phyloP scores from a whole-genome alignment of 768 basidiomycete species.

The Porphyrellus cyaneotinctus region DNA sequence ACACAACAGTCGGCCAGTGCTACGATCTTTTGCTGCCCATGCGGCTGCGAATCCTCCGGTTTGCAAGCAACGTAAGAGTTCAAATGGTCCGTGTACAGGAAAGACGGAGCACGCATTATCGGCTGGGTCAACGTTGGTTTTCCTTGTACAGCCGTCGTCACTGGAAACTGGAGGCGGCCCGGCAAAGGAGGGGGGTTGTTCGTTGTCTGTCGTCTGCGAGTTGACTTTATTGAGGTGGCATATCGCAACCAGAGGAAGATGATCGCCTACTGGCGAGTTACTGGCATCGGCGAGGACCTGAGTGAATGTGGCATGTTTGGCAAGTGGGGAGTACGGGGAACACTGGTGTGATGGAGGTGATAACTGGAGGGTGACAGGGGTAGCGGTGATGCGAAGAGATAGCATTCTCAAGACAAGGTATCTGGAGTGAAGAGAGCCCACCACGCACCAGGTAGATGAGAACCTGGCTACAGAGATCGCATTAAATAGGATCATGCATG shows the following conservation, averaged over 20 bases:
- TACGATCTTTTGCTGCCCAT: constrained; percentile 21
- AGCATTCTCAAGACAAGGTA: constrained; percentile 8
- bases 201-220: background rate
- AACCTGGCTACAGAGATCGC: background rate
- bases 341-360: background rate
- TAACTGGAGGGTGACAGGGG: constrained; percentile 6
- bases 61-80: constrained; percentile 15
- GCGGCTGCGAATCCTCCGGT: constrained; percentile 19
- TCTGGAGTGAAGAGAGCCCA: background rate
- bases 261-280: background rate
- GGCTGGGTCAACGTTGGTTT: too few relatives aligned
- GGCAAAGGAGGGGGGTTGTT: background rate
- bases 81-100: constrained; percentile 27
- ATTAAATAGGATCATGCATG: constrained; percentile 18
- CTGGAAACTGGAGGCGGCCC: background rate
- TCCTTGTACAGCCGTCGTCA: background rate
- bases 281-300: background rate
- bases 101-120: constrained; percentile 8
- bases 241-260: background rate
- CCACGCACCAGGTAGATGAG: background rate
- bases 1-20: constrained; percentile 35
- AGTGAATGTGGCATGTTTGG: constrained; percentile 5
- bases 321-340: background rate
- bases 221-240: background rate
- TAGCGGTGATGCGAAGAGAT: constrained; percentile 1